Evolutionary conservation across 768 basidiomycete species (phyloP).

Genomic region (Tulasnella sp.): DNA sequence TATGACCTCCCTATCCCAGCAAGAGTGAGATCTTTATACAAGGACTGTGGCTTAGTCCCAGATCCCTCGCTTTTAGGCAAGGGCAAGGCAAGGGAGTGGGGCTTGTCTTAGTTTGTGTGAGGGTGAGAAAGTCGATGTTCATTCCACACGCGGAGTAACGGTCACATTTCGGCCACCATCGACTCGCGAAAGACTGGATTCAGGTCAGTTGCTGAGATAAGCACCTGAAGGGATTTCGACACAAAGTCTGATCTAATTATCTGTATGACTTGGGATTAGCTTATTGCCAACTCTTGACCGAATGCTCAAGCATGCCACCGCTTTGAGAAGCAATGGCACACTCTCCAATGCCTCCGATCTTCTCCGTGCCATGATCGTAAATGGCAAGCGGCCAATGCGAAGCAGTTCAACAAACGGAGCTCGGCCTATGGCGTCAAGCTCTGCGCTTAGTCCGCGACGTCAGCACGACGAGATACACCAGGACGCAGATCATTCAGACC

Average conservation of each 20-base stretch:
- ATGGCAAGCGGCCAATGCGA: neutral
- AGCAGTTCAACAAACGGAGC: neutral
- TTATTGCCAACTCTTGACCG: neutral
- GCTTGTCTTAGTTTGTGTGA: neutral
- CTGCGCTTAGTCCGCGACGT: neutral
- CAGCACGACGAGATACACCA: neutral
- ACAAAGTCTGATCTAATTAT: neutral
- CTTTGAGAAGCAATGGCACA: neutral
- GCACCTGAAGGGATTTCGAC: neutral
- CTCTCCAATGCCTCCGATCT: neutral
- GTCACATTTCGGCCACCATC: constrained; percentile 11
- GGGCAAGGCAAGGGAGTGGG: too few relatives aligned
- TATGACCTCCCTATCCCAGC: too few relatives aligned
- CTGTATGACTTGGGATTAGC: neutral
- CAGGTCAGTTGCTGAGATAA: neutral
- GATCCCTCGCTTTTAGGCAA: too few relatives aligned
- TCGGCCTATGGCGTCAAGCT: neutral
- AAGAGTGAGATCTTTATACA: too few relatives aligned
- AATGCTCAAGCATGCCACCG: constrained; percentile 7
- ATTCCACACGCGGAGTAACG: neutral
- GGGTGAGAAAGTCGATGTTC: neutral
- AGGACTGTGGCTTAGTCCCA: too few relatives aligned
- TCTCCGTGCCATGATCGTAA: neutral
- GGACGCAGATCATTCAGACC: neutral
- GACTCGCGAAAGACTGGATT: neutral